These are phyloP conservation scores for Podospora fimiseda DNA, from an alignment of 495 filamentous ascomycete species.

Conservation along the genomic window DNA sequence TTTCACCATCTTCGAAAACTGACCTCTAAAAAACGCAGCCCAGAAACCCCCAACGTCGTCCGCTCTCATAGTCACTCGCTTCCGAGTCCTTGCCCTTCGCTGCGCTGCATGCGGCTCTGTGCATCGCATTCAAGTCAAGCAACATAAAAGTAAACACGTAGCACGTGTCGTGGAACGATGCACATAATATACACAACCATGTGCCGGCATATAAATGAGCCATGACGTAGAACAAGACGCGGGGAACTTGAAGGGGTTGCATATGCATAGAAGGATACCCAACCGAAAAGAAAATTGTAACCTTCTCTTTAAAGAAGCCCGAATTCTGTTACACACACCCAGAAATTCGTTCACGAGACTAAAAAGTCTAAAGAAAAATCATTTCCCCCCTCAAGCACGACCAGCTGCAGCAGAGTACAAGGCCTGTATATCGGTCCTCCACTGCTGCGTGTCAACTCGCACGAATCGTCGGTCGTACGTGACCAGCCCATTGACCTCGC, in stretches of 20 bases:
- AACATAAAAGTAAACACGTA: background rate
- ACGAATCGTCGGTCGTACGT: constrained; percentile 57
- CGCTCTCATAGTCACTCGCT: no score
- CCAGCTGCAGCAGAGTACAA: constrained; percentile 49
- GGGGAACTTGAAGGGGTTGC: background rate
- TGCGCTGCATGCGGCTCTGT: background rate
- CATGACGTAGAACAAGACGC: background rate
- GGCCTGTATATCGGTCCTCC: constrained; percentile 53
- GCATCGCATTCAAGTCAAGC: background rate
- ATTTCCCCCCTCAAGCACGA: constrained; percentile 7
- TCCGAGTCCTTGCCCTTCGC: background rate
- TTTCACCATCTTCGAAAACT: no score
- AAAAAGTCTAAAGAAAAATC: background rate
- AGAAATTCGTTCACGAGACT: no score
- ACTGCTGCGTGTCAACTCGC: constrained; percentile 50
- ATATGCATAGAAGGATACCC: no score
- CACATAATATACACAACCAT: background rate
- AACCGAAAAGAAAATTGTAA: background rate
- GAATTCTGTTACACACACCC: no score
- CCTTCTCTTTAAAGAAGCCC: background rate
- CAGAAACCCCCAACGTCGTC: no score
- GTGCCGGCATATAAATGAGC: background rate
- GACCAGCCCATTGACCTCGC: constrained; percentile 65
- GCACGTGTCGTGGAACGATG: constrained; percentile 2
- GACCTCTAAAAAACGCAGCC: no score